Conservation (phyloP, 1,139 yeast genomes). For the Eremothecium cymbalariae region DNA sequence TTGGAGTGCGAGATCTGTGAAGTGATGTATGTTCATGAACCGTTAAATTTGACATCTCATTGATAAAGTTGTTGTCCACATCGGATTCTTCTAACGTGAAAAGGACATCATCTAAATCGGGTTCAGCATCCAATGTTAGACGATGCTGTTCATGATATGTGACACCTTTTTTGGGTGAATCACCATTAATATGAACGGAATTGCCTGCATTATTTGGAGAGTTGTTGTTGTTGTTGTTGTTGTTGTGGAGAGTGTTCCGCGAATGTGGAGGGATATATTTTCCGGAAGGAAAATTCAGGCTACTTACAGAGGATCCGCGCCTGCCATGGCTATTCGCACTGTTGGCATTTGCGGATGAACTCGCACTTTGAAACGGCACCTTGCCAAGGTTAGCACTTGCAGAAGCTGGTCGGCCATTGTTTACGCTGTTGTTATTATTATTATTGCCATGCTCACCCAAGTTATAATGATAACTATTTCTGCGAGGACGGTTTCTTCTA, state of each 20-base stretch:
- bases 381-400: slow-evolving; percentile 3
- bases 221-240: slow-evolving; percentile 13
- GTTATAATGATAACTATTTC: slow-evolving; percentile 13
- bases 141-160: slow-evolving; percentile 21
- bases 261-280: slow-evolving; percentile 68
- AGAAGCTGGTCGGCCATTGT: slow-evolving; percentile 12
- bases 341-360: slow-evolving; percentile 12
- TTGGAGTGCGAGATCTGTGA: neutral
- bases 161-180: slow-evolving; percentile 10
- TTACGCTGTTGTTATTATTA: slow-evolving; percentile 9
- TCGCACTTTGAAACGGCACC: slow-evolving; percentile 5
- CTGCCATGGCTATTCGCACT: slow-evolving; percentile 14
- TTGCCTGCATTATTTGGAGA: slow-evolving; percentile 27
- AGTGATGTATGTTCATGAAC: slow-evolving; percentile 10
- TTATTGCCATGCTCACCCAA: slow-evolving; percentile 12
- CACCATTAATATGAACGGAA: slow-evolving; percentile 22
- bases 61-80: slow-evolving; percentile 22
- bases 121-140: slow-evolving; percentile 22
- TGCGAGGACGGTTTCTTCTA: slow-evolving; percentile 25
- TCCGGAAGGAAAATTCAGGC: slow-evolving; percentile 29
- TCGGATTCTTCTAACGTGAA: slow-evolving; percentile 39
- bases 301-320: slow-evolving; percentile 13
- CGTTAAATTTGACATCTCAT: slow-evolving; percentile 24
- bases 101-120: slow-evolving; percentile 36
- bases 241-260: slow-evolving; percentile 34